Evolutionary conservation across 2,329 filamentous ascomycete species (phyloP).

Genomic region (Aureobasidium pullulans): DNA sequence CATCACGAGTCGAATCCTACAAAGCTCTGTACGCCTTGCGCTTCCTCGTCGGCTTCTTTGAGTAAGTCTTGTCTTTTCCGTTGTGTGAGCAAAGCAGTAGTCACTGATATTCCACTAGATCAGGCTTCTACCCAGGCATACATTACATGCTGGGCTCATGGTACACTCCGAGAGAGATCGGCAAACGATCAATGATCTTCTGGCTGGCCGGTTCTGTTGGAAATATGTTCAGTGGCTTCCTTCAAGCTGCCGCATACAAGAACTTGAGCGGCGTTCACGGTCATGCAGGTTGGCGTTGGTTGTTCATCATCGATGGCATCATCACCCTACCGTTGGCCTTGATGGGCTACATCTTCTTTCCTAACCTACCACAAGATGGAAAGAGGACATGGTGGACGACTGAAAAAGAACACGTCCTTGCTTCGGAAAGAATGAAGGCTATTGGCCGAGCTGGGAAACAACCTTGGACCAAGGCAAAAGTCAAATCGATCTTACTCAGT

Average conservation of each 20-base stretch:
- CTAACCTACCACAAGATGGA: constrained; percentile 38
- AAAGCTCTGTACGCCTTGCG: constrained; percentile 34
- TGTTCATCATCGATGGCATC: constrained; percentile 50
- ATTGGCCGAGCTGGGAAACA: constrained; percentile 9
- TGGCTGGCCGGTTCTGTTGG: constrained; percentile 53
- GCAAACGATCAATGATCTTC: constrained; percentile 55
- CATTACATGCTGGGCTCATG: constrained; percentile 56
- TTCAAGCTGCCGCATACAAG: constrained; percentile 47
- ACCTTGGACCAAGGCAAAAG: constrained; percentile 9
- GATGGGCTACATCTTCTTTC: constrained; percentile 48
- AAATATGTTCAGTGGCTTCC: constrained; percentile 55
- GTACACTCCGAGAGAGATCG: constrained; percentile 55
- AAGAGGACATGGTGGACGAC: constrained; percentile 15
- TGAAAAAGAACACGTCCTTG: constrained; percentile 7
- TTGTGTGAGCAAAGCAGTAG: not conserved
- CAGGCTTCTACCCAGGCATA: constrained; percentile 50
- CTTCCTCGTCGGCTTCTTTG: constrained; percentile 43
- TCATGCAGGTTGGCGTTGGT: constrained; percentile 51
- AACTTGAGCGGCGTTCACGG: constrained; percentile 42
- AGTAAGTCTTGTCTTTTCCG: constrained; percentile 23
- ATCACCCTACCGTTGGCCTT: constrained; percentile 51
- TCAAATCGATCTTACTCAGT: constrained; percentile 5
- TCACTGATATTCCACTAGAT: constrained; percentile 15
- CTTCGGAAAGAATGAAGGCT: constrained; percentile 8
- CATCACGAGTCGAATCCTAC: constrained; percentile 31